Conservation (phyloP, 257 asterid genomes). For the Orobanche coerulescens region DNA sequence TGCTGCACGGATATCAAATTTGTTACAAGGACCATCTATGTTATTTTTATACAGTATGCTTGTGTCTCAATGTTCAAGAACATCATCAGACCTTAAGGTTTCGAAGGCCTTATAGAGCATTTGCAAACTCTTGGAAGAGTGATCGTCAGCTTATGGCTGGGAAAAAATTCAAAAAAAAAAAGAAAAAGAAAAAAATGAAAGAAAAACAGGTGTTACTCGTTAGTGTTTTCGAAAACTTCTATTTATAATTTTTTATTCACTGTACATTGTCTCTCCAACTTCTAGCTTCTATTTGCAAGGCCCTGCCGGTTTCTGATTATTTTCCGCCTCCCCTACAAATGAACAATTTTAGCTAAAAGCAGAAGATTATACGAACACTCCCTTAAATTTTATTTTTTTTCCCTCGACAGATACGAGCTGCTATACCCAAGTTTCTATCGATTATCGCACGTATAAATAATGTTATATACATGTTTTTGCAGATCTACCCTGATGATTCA, state of each 20-base stretch:
- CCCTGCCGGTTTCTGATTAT: no score
- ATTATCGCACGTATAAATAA: slow-evolving; percentile 5
- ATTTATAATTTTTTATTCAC: no score
- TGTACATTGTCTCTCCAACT: no score
- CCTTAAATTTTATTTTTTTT: neutral
- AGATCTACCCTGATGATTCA: slow-evolving; percentile 38
- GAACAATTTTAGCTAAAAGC: neutral
- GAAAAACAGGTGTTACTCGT: no score
- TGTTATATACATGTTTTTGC: slow-evolving; percentile 6
- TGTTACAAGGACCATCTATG: neutral
- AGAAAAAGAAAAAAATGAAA: no score
- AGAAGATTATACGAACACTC: neutral
- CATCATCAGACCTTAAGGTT: no score
- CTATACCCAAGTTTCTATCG: neutral
- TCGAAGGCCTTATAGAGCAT: no score
- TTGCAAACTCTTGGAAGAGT: no score
- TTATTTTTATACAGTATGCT: neutral
- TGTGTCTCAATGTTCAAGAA: neutral
- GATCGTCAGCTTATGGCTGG: no score
- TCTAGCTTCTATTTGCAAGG: neutral
- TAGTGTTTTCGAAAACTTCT: no score
- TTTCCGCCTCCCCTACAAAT: neutral
- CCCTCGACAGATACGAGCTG: neutral
- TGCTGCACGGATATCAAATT: neutral
- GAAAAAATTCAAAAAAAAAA: no score